Evolutionary conservation across 1,284 basidiomycete genomes (phyloP).

Genomic region (Irpex rosettiformis): DNA sequence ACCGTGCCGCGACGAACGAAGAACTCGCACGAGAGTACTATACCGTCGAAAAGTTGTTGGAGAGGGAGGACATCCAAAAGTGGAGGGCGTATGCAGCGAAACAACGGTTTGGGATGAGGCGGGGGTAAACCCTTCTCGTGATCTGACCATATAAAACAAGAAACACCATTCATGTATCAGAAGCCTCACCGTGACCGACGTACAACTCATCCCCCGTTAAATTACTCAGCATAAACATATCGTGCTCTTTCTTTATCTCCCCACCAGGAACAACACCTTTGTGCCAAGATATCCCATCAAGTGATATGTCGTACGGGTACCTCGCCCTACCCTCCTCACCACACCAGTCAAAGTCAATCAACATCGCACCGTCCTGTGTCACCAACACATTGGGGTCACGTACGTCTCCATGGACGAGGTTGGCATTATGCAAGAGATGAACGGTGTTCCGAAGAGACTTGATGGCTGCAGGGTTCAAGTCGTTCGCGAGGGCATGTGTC

Average conservation of each 20-base stretch:
- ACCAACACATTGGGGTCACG: slow-evolving; percentile 21
- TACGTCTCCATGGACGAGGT: slow-evolving; percentile 23
- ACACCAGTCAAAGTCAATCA: slow-evolving; percentile 26
- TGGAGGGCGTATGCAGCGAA: slow-evolving; percentile 53
- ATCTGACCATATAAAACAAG: no score
- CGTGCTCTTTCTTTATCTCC: not conserved
- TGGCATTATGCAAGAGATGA: slow-evolving; percentile 13
- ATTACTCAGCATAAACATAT: not conserved
- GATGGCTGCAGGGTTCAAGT: not conserved
- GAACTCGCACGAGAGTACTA: slow-evolving; percentile 46
- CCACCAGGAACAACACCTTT: not conserved
- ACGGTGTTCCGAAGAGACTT: slow-evolving; percentile 1
- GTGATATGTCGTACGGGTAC: slow-evolving; percentile 15
- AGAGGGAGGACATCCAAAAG: slow-evolving; percentile 49
- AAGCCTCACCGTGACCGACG: no score
- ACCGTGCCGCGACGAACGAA: slow-evolving; percentile 45
- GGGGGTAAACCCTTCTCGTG: no score
- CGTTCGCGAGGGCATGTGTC: not conserved
- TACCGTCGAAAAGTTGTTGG: slow-evolving; percentile 45
- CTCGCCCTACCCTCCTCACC: slow-evolving; percentile 18
- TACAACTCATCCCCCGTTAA: no score
- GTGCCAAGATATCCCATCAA: not conserved
- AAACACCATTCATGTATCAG: no score
- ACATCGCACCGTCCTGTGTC: not conserved
- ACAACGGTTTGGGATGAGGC: slow-evolving; percentile 41